These are phyloP conservation scores for Pilatotrama ljubarskyi DNA, from an alignment of 768 basidiomycete genomes.

Conservation along the genomic window DNA sequence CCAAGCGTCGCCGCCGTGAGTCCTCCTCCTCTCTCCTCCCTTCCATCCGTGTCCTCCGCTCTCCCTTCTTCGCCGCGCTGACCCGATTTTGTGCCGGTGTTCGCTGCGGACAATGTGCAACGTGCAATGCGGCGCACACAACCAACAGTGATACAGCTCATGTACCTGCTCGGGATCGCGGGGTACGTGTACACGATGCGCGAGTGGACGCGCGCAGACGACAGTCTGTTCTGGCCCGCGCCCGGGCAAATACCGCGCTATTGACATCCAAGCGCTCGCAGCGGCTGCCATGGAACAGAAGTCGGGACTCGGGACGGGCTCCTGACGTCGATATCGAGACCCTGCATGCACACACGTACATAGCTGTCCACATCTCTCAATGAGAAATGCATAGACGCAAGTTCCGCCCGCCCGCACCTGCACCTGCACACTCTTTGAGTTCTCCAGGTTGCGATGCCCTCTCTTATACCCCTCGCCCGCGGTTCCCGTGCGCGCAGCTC, in stretches of 20 bases:
- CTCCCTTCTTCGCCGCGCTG: not conserved
- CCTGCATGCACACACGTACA: not conserved
- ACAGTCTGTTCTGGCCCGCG: conserved; percentile 45
- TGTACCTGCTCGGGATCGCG: conserved; percentile 61
- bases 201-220: conserved; percentile 47
- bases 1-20: conserved; percentile 53
- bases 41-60: no score
- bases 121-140: no score
- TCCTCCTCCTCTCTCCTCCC: conserved; percentile 3
- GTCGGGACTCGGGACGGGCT: not conserved
- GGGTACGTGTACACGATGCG: conserved; percentile 55
- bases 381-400: not conserved
- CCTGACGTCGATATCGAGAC: no score
- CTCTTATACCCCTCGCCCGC: no score
- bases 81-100: not conserved
- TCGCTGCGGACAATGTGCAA: not conserved
- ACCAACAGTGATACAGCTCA: conserved; percentile 48
- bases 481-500: no score
- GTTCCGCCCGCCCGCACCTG: not conserved
- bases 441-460: no score
- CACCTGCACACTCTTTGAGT: not conserved
- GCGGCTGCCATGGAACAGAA: not conserved
- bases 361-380: not conserved
- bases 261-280: not conserved
- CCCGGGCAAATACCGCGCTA: conserved; percentile 9